Percentiles rank a stretch among this genome's conserved stretches.
phyloP scores from a whole-genome alignment of 1,139 yeast species.

The Yamadazyma aaseri region DNA sequence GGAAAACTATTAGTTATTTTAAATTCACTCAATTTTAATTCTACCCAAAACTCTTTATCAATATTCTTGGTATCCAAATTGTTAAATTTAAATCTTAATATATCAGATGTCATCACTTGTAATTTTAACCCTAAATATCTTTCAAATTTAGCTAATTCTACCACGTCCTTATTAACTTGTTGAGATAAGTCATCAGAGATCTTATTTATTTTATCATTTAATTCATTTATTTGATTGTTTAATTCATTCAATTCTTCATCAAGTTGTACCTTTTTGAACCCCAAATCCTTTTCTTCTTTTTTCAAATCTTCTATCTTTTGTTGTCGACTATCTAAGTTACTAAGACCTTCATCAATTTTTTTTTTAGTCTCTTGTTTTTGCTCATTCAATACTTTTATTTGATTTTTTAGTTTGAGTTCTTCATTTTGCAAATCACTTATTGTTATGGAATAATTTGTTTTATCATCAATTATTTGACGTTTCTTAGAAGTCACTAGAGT shows the following conservation, averaged over 20 bases:
- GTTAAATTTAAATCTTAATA: conserved; percentile 38
- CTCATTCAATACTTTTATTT: conserved; percentile 20
- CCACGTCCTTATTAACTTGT: conserved; percentile 35
- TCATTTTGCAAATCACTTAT: conserved; percentile 30
- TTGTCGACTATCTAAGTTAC: conserved; percentile 23
- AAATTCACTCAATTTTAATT: conserved; percentile 39
- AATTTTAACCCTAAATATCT: conserved; percentile 45
- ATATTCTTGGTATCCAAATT: conserved; percentile 43
- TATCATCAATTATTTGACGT: conserved; percentile 26
- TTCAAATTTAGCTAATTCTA: conserved; percentile 43
- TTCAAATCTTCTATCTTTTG: conserved; percentile 28
- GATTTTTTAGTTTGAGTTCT: conserved; percentile 23
- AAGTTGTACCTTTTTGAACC: conserved; percentile 22
- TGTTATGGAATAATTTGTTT: conserved; percentile 28
- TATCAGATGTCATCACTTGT: conserved; percentile 36
- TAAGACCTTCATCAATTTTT: conserved; percentile 18
- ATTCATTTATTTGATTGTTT: conserved; percentile 20
- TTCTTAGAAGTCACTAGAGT: conserved; percentile 25
- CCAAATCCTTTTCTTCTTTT: conserved; percentile 22
- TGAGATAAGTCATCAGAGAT: conserved; percentile 25
- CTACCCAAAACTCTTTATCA: conserved; percentile 36
- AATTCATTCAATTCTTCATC: conserved; percentile 26
- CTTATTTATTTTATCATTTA: conserved; percentile 20
- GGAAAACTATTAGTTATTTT: conserved; percentile 33
- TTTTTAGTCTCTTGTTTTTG: conserved; percentile 24